A percentile compares a stretch with the other conserved stretches of the same genome.
phyloP scores from a whole-genome alignment of 495 filamentous ascomycete genomes.

The Emericellopsis terricola region DNA sequence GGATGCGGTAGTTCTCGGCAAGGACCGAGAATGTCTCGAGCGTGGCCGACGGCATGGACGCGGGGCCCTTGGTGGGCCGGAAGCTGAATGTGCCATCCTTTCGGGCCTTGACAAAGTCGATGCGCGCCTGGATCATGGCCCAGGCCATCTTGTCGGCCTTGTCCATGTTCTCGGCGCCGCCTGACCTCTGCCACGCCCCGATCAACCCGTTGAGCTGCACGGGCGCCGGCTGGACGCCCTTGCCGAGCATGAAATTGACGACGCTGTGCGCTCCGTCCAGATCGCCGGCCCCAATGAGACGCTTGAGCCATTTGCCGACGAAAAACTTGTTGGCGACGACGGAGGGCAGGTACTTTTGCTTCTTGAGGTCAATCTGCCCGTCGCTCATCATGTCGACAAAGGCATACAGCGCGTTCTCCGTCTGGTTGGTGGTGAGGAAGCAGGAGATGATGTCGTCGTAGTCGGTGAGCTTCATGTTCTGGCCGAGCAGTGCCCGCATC shows the following conservation, averaged over 20 bases:
- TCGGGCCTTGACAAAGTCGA: slow-evolving; percentile 35
- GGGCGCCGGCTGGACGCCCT: slow-evolving; percentile 41
- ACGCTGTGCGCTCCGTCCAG: slow-evolving; percentile 50
- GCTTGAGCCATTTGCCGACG: slow-evolving; percentile 66
- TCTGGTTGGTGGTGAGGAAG: slow-evolving; percentile 38
- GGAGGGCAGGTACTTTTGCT: slow-evolving; percentile 32
- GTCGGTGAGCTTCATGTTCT: slow-evolving; percentile 51
- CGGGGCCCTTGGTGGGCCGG: background rate
- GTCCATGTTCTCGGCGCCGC: slow-evolving; percentile 27
- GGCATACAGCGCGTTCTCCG: slow-evolving; percentile 46
- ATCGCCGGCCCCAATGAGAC: slow-evolving; percentile 54
- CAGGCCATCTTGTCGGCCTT: slow-evolving; percentile 57
- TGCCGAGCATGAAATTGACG: slow-evolving; percentile 46
- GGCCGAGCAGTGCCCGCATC: slow-evolving; percentile 37
- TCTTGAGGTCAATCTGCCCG: slow-evolving; percentile 23
- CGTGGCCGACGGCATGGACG: slow-evolving; percentile 28
- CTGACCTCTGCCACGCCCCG: slow-evolving; percentile 52
- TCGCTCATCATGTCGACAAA: slow-evolving; percentile 80
- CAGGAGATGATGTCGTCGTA: slow-evolving; percentile 50
- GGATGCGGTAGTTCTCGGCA: slow-evolving; percentile 48
- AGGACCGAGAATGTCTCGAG: slow-evolving; percentile 65
- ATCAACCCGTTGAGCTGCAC: slow-evolving; percentile 62
- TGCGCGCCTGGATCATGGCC: slow-evolving; percentile 53
- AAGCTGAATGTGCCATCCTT: slow-evolving; percentile 9
- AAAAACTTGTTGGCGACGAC: slow-evolving; percentile 60